A percentile compares a stretch with the other conserved stretches of the same genome.
These are phyloP conservation scores for Populus hybrid DNA, from an alignment of 441 rosid species.

Conservation along the genomic window DNA sequence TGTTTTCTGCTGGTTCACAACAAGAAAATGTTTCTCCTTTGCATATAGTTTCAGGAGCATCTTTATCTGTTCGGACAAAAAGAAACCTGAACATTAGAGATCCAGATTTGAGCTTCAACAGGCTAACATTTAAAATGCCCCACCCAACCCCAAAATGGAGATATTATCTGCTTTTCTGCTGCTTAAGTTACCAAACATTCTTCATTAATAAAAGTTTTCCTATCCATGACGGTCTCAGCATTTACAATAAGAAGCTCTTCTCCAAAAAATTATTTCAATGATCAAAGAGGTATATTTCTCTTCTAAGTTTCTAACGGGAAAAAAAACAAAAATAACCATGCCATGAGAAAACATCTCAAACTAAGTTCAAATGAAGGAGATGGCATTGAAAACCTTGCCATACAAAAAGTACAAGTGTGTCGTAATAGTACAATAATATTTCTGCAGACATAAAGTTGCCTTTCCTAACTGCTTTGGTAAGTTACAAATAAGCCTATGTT, in stretches of 20 bases:
- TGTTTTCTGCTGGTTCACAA: slow-evolving; percentile 34
- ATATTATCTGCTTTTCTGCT: neutral
- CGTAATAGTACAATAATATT: neutral
- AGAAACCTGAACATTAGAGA: neutral
- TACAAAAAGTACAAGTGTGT: neutral
- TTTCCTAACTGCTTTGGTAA: neutral
- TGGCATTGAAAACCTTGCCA: neutral
- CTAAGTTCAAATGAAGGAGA: too few species aligned
- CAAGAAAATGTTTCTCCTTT: slow-evolving; percentile 67
- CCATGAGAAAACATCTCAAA: neutral
- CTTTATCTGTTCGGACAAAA: slow-evolving; percentile 42
- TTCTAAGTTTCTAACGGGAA: neutral
- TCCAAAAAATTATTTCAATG: neutral
- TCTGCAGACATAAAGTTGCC: neutral
- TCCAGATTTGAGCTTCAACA: neutral
- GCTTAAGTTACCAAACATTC: neutral
- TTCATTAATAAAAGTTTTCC: neutral
- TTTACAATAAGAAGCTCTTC: neutral
- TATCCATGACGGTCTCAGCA: neutral
- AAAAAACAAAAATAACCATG: neutral
- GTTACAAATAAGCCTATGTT: neutral
- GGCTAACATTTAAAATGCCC: neutral
- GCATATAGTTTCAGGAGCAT: slow-evolving; percentile 53
- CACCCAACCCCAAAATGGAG: neutral
- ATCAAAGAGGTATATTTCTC: neutral